Evolutionary conservation across 2,329 filamentous ascomycete species (phyloP).

Genomic region (Dactylonectria estremocensis): DNA sequence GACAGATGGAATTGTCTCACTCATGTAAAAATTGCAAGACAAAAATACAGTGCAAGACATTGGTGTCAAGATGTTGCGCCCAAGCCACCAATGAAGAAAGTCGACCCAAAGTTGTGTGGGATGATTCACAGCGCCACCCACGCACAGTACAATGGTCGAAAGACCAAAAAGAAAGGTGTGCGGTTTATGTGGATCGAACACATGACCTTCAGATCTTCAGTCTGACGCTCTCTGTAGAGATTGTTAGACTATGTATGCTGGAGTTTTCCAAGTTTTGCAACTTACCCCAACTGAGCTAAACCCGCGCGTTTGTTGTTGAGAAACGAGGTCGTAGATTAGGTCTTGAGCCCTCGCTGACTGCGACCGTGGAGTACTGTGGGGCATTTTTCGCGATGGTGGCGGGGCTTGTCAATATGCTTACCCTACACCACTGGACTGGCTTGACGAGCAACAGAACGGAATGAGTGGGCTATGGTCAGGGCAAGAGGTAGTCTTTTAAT

Average conservation of each 20-base stretch:
- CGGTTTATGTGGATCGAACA: constrained; percentile 52
- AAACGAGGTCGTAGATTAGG: fast-evolving
- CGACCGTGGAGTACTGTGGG: not conserved
- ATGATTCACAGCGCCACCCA: not conserved
- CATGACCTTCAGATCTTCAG: constrained; percentile 51
- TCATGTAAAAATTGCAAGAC: too few relatives aligned
- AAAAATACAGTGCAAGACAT: not conserved
- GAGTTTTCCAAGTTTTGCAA: constrained; percentile 33
- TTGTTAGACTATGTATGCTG: constrained; percentile 34
- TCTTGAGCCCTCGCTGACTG: not conserved
- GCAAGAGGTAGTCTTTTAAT: too few relatives aligned
- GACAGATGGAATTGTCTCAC: not conserved
- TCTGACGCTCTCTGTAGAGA: constrained; percentile 40
- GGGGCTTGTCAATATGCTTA: not conserved
- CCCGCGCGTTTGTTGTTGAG: constrained; percentile 43
- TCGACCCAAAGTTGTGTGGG: not conserved
- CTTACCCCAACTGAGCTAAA: constrained; percentile 52
- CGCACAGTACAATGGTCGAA: not conserved
- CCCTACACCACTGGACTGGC: not conserved
- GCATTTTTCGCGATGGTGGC: not conserved
- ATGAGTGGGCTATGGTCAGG: too few relatives aligned
- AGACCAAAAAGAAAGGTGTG: constrained; percentile 37
- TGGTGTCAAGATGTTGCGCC: not conserved
- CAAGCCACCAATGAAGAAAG: not conserved
- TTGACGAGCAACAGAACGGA: too few relatives aligned